Evolutionary conservation across 1,139 yeast genomes (phyloP), one percentile per base, ranked within the genome.

Genomic region (Nakaseomyces kungkrabaensis): DNA sequence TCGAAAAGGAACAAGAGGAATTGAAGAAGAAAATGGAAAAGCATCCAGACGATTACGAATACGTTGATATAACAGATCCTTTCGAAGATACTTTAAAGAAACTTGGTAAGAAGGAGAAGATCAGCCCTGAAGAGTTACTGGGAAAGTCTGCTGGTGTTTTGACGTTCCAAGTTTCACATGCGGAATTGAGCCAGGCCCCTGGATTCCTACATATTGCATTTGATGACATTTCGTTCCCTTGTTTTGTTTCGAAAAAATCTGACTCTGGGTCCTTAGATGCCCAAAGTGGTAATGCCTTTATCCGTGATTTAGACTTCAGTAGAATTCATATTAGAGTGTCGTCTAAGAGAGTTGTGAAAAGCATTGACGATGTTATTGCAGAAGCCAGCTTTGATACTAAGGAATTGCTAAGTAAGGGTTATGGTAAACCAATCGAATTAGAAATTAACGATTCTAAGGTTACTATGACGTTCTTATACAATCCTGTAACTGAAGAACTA

Each of bases 241-340:
- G 79, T 4, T 81, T 78, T 48, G 73, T 74, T 10, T 69, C 85
- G 1, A 67, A 77, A n/a, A 70, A 69, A 46, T 65, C 71, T 7
- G 56, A 66, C 36, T 54, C 56, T 31, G 62, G 59, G 8, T 52
- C 52, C 4, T 50, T 68, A 4, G 51, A 57, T 27, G 58, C 72
- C 9, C 76, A 78, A n/a, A 63, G 67, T 32, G 83, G 81, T 26
- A 79, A 75, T 54, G 77, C 77, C 0, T 84, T 84, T 57, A 72
- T 85, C 50, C 77, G 94, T 65, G 92, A 85, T 65, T 73, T 85
- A 58, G 76, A 78, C 44, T 74, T 83, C 62, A 81, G 89, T 43
- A 72, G 69, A 49, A 57, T 78, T 43, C 68, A 79, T 43, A 69
- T 85, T 55, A 75, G 90, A 65, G 62, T 81, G 26, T 68, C 85